These are phyloP conservation scores for Suillus ampliporus DNA, from an alignment of 768 basidiomycete species.

Conservation along the genomic window DNA sequence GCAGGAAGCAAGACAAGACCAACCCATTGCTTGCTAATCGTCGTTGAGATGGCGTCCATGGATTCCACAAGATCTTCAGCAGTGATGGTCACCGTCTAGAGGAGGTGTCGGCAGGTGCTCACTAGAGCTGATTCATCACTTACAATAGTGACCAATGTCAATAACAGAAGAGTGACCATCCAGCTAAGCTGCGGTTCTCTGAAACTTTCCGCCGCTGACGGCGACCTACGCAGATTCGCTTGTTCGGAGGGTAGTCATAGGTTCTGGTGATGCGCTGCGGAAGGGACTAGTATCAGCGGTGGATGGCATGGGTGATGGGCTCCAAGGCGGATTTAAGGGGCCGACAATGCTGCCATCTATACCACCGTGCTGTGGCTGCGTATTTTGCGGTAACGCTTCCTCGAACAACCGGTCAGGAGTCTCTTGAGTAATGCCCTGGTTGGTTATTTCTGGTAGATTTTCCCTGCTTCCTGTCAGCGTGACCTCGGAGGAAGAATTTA, in stretches of 20 bases:
- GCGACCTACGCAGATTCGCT: constrained; percentile 17
- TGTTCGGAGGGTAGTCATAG: constrained; percentile 16
- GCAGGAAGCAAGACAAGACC: constrained; percentile 88
- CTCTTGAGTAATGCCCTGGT: constrained; percentile 17
- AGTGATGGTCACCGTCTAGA: constrained; percentile 59
- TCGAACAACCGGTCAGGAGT: constrained; percentile 34
- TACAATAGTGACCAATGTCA: constrained; percentile 68
- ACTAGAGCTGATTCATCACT: constrained; percentile 27
- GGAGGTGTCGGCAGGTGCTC: background rate
- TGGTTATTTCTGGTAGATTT: constrained; percentile 1
- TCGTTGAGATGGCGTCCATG: constrained; percentile 76
- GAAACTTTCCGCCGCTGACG: constrained; percentile 28
- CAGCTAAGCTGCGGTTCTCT: constrained; percentile 66
- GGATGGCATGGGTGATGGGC: constrained; percentile 21
- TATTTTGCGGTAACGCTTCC: constrained; percentile 1
- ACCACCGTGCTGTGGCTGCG: constrained; percentile 1
- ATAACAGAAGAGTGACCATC: constrained; percentile 57
- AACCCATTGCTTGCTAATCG: constrained; percentile 87
- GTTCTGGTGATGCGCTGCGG: constrained; percentile 17
- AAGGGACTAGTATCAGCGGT: constrained; percentile 9
- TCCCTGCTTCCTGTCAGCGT: constrained; percentile 25
- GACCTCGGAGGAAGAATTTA: constrained; percentile 33
- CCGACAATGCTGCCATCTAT: constrained; percentile 10
- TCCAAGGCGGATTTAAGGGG: constrained; percentile 14
- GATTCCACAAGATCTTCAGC: constrained; percentile 82